These are phyloP conservation scores for Tuber brumale DNA, from an alignment of 495 filamentous ascomycete species.

Conservation along the genomic window DNA sequence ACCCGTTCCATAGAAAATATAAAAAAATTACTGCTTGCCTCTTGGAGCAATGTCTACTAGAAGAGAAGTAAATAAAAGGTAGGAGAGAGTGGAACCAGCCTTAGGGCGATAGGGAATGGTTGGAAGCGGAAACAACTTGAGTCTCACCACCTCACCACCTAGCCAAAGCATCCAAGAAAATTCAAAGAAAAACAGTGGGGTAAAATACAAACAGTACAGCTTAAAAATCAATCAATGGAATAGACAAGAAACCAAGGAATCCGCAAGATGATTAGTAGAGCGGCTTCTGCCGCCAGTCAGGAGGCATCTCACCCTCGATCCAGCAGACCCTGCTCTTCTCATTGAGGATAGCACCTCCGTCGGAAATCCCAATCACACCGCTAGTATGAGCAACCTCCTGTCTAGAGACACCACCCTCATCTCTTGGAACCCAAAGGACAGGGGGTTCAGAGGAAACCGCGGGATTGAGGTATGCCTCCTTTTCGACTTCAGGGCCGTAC, in stretches of 20 bases:
- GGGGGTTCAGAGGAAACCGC: conserved; percentile 58
- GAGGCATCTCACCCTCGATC: conserved; percentile 66
- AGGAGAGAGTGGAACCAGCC: background rate
- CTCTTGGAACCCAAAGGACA: conserved; percentile 77
- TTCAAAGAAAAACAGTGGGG: background rate
- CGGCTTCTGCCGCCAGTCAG: conserved; percentile 70
- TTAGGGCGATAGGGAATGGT: background rate
- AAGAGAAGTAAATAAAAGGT: background rate
- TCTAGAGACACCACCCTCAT: conserved; percentile 64
- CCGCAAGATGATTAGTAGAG: conserved; percentile 44
- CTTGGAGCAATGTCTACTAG: background rate
- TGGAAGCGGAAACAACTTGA: background rate
- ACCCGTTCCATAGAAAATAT: background rate
- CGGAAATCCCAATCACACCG: conserved; percentile 69
- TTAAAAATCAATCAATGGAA: background rate
- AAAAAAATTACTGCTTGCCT: background rate
- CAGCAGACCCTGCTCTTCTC: conserved; percentile 73
- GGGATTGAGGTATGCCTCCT: conserved; percentile 72
- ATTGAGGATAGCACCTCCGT: conserved; percentile 73
- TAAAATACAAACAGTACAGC: background rate
- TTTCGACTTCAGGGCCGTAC: conserved; percentile 57
- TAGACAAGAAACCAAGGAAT: background rate
- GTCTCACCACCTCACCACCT: background rate
- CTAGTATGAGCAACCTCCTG: conserved; percentile 69
- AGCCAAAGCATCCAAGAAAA: background rate